phyloP scores from a whole-genome alignment of 2,329 filamentous ascomycete genomes.

The Diaporthe sp. region DNA sequence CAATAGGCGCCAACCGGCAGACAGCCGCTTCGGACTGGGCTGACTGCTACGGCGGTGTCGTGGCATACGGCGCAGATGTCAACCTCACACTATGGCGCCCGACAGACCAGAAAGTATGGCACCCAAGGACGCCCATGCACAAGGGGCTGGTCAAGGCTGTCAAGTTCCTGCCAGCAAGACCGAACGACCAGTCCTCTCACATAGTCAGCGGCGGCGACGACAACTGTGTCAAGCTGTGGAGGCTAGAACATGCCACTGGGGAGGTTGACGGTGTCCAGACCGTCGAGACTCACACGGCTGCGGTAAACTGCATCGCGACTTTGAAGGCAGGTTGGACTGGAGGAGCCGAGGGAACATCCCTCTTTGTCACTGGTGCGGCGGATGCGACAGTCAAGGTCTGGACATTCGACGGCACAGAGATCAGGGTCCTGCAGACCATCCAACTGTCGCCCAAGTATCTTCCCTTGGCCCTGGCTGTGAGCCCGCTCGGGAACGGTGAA shows the following conservation, averaged over 20 bases:
- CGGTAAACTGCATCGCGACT: constrained; percentile 77
- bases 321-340: constrained; percentile 46
- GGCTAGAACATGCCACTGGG: constrained; percentile 49
- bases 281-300: constrained; percentile 75
- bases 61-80: constrained; percentile 91
- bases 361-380: constrained; percentile 83
- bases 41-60: constrained; percentile 70
- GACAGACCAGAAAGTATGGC: constrained; percentile 23
- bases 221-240: constrained; percentile 82
- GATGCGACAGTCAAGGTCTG: constrained; percentile 82
- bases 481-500: constrained; percentile 64
- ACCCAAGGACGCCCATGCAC: constrained; percentile 68
- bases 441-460: constrained; percentile 83
- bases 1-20: constrained; percentile 90
- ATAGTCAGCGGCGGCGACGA: constrained; percentile 88
- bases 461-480: constrained; percentile 81
- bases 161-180: constrained; percentile 74
- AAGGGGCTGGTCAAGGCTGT: constrained; percentile 85
- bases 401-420: constrained; percentile 66
- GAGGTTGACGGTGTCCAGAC: constrained; percentile 59
- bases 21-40: constrained; percentile 90
- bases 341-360: constrained; percentile 43
- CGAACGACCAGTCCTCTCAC: constrained; percentile 61
- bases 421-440: constrained; percentile 77
- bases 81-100: constrained; percentile 92